These are phyloP conservation scores for Meripilus lineatus DNA, from an alignment of 1,284 basidiomycete genomes.

Conservation along the genomic window DNA sequence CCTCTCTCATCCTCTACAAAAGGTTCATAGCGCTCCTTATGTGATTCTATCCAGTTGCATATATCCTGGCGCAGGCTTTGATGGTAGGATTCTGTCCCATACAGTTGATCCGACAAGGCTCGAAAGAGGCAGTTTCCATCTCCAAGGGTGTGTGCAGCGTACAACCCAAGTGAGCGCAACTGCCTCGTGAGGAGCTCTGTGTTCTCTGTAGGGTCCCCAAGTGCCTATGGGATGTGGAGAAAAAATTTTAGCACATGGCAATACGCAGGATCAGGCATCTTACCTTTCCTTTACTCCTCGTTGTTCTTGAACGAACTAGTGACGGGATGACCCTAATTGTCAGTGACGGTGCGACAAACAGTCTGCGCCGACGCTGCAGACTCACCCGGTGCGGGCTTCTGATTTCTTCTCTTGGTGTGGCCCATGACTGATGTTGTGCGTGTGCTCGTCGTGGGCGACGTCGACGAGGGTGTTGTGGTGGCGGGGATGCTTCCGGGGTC, in stretches of 20 bases:
- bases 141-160: slow-evolving; percentile 73
- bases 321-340: slow-evolving; percentile 16
- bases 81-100: slow-evolving; percentile 73
- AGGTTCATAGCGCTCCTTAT: slow-evolving; percentile 74
- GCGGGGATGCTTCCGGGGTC: not conserved
- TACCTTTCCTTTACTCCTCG: slow-evolving; percentile 56
- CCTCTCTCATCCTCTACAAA: slow-evolving; percentile 88
- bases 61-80: slow-evolving; percentile 66
- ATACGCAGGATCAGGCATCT: slow-evolving; percentile 18
- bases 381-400: slow-evolving; percentile 27
- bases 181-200: slow-evolving; percentile 63
- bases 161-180: slow-evolving; percentile 69
- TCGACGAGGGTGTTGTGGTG: not conserved
- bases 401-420: slow-evolving; percentile 29
- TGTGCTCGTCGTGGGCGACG: not conserved
- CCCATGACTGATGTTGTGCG: slow-evolving; percentile 20
- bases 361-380: slow-evolving; percentile 11
- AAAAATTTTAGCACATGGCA: slow-evolving; percentile 8
- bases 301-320: slow-evolving; percentile 60
- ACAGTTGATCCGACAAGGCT: slow-evolving; percentile 76
- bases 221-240: slow-evolving; percentile 34
- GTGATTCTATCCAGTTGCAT: slow-evolving; percentile 75
- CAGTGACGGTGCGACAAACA: slow-evolving; percentile 12
- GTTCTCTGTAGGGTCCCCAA: slow-evolving; percentile 61
- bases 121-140: slow-evolving; percentile 90